Evolutionary conservation across 345 rosid genomes (phyloP), one percentile per base, ranked within the genome.

Genomic region (Acer negundo): DNA sequence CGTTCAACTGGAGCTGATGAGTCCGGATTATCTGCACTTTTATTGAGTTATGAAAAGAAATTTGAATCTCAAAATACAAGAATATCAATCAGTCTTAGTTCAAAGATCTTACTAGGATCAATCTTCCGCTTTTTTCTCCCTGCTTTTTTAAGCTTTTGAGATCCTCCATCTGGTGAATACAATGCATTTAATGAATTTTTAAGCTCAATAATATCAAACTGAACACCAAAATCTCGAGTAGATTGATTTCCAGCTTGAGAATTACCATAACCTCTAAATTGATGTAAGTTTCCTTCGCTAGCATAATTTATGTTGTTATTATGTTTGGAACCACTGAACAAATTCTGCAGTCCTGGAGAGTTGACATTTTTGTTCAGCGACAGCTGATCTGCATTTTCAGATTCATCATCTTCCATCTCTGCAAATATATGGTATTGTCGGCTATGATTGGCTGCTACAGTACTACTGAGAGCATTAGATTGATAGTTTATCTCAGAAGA

Each of bases 361-460:
- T 83, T 6, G 82, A 79, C 83, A 40, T 84, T 83, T 82, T 87
- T 86, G 70, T 74, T 85, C 53, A 71, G 62, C 1, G 81, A 65
- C 66, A 58, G 62, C 15, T 69, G 83, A 69, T 75, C 75, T 75
- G 62, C 80, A 35, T 75, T 69, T 73, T 87, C 94, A 7, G 82
- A 84, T 53, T 88, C 93, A 72, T 86, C 90, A 38, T 93, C 95
- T 82, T 91, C 95, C 75, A 92, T 87, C 47, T 93, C 93, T 80
- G 89, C 93, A 72, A 90, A 92, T 51, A 86, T 70, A 74, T 89
- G 90, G 63, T 85, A 83, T 47, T 88, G 93, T 83, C 85, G 85
- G 76, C 93, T 84, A 84, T 82, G 87, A 75, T 72, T 79, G 76
- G 75, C 84, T 17, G 82, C 74, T 55, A 80, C 67, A 80, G 76